phyloP scores from a whole-genome alignment of 768 basidiomycete species.

The Trametes punicea region DNA sequence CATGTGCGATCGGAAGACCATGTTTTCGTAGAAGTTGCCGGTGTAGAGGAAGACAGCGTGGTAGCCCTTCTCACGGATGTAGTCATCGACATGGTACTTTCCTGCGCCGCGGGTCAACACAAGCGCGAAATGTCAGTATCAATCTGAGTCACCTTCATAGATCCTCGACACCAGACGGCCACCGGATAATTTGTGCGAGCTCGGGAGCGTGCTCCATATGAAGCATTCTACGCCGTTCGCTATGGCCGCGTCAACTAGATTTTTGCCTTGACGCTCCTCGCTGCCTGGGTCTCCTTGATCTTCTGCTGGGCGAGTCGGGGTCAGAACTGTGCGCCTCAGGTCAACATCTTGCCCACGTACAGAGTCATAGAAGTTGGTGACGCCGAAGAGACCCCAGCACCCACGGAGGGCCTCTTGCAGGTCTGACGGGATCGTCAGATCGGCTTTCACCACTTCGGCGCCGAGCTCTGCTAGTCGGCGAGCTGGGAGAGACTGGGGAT shows the following conservation, averaged over 20 bases:
- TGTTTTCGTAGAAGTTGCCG: constrained; percentile 25
- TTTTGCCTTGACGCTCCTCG: constrained; percentile 22
- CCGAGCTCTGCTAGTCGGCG: constrained; percentile 11
- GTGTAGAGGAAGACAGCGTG: constrained; percentile 20
- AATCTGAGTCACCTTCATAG: constrained; percentile 15
- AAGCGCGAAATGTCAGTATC: neutral
- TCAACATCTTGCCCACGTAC: neutral
- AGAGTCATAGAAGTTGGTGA: constrained; percentile 23
- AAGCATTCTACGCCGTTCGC: constrained; percentile 18
- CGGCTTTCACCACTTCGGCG: constrained; percentile 18
- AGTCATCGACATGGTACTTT: constrained; percentile 22
- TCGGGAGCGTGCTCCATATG: constrained; percentile 23
- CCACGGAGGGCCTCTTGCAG: constrained; percentile 11
- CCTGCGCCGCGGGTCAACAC: neutral
- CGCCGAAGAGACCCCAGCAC: constrained; percentile 23
- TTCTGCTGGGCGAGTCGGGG: constrained; percentile 5
- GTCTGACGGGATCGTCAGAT: constrained; percentile 16
- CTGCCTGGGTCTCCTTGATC: constrained; percentile 23
- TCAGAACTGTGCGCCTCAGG: neutral
- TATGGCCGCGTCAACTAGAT: constrained; percentile 19
- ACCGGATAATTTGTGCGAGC: constrained; percentile 19
- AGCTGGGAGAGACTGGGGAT: constrained; percentile 12
- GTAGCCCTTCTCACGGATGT: constrained; percentile 17
- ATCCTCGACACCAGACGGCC: constrained; percentile 20
- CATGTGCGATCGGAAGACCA: constrained; percentile 20